Evolutionary conservation across 805 yeast species (phyloP), one percentile per base, ranked within the genome.

Genomic region (Lipomyces sp.): DNA sequence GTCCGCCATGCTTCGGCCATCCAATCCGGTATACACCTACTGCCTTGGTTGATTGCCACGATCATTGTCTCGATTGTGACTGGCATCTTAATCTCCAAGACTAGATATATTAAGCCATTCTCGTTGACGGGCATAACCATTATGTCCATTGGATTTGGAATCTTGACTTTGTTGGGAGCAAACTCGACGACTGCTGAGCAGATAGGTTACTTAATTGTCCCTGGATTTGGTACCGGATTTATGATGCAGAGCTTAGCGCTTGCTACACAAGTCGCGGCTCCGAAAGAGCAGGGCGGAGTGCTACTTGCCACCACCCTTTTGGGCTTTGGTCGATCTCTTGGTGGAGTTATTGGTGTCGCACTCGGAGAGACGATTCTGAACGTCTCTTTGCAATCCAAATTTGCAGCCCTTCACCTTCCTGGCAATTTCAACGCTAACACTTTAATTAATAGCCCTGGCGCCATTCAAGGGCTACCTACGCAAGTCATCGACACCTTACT

Each of bases 151-250:
- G 86, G 86, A 6, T 69, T 75, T 50, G 88, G 87, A 1, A 57
- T 83, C 11, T 62, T 84, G 5, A 60, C 78, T 0, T 73, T 85
- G 13, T 77, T 85, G 34, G 73, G 75, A 1, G 78, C 76, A 8
- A 76, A 82, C 56, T 77, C 86, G 1, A 64, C 77, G 3, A 64
- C 70, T 1, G 73, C 81, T 0, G 62, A 73, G 33, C 78, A 81
- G 61, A 80, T 85, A 60, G 85, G 87, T 0, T 76, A 79, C 35
- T 79, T 82, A 63, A 81, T 84, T 34, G 70, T 83, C 3, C 73
- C 77, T 10, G 89, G 89, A 32, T 75, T 81, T 5, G 79, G 83
- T 0, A 74, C 80, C 53, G 89, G 89, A 15, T 35, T 39, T 6
- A 32, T 65, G 34, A 33, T 60, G 64, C 60, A 55, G 64, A 51